Evolutionary conservation across 2,329 filamentous ascomycete species (phyloP), one percentile per base, ranked within the genome.

Genomic region (Fusarium nanum): DNA sequence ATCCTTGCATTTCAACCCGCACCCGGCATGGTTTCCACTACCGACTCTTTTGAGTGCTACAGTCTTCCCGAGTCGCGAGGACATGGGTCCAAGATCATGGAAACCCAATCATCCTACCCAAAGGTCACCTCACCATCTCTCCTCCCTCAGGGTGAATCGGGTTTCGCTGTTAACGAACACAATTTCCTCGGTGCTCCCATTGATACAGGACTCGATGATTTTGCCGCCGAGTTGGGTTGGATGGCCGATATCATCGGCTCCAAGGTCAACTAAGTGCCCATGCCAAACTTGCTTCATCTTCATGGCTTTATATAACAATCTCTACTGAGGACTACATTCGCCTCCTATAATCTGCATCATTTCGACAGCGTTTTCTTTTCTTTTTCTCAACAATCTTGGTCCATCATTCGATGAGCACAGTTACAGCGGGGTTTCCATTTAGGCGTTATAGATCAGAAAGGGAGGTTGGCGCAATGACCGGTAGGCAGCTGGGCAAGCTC

Each of bases 141-240:
- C n/a, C 56, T 79, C 23, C 62, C 76, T 7, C 58, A 62, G 13
- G 45, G 59, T 12, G 72, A 75, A 28, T 64, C 69, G 18, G 66
- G 60, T 22, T 55, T 73, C 9, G 28, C 69, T 7, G 55, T 76
- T 2, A 70, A 56, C 41, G 70, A 70, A 57, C 47, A 58, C 47
- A 72, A 76, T 63, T 67, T 81, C 18, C 74, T 83, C 4, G 77
- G 76, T 11, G 70, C 75, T 41, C 80, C 80, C 4, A 76, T 78
- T 44, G 80, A 81, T 49, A 76, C 78, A 7, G 79, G 78, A 23
- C 71, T 83, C 7, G 81, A 83, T 48, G 80, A 83, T 58, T 81
- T 83, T 66, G 78, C 76, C 44, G 78, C 68, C 53, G 86, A 88
- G 73, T 77, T 87, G 64, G 81, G 83, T 56, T 87, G 85, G 85